Evolutionary conservation across 129 eudicot genomes (phyloP).

Genomic region (Flaveria bidentis): DNA sequence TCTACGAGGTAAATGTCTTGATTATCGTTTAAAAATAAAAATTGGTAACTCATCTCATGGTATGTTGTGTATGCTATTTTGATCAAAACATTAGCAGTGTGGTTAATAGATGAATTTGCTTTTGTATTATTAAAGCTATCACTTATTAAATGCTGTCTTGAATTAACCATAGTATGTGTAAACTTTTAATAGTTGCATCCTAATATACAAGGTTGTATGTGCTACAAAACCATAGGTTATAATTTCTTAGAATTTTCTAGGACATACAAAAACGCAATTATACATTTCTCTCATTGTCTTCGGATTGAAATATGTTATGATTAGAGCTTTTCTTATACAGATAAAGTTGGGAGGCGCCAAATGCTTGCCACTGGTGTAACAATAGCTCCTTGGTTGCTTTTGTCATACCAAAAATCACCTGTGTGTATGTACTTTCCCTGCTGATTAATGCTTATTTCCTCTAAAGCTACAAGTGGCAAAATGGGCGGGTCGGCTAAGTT

Average conservation of each 20-base stretch:
- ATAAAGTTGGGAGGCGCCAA: constrained; percentile 75
- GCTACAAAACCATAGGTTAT: background rate
- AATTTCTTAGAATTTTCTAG: background rate
- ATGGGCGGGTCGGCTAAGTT: background rate
- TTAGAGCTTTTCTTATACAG: constrained; percentile 38
- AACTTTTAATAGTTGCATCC: too few relatives aligned
- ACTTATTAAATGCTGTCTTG: background rate
- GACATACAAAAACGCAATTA: background rate
- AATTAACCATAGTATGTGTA: background rate
- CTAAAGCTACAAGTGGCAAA: background rate
- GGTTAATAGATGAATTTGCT: background rate
- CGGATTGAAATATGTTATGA: background rate
- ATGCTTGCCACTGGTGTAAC: constrained; percentile 68
- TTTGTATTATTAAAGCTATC: constrained; percentile 2
- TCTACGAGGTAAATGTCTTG: constrained; percentile 39
- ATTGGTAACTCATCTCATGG: constrained; percentile 21
- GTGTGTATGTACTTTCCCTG: constrained; percentile 56
- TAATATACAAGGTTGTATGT: too few relatives aligned
- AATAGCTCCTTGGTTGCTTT: constrained; percentile 60
- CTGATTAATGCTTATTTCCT: background rate
- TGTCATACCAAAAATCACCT: constrained; percentile 51
- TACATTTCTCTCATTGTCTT: background rate
- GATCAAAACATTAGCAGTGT: background rate
- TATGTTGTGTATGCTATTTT: constrained; percentile 14
- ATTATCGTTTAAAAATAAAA: background rate